Evolutionary conservation across 495 filamentous ascomycete species (phyloP).

Genomic region (Penicillium odoratum): DNA sequence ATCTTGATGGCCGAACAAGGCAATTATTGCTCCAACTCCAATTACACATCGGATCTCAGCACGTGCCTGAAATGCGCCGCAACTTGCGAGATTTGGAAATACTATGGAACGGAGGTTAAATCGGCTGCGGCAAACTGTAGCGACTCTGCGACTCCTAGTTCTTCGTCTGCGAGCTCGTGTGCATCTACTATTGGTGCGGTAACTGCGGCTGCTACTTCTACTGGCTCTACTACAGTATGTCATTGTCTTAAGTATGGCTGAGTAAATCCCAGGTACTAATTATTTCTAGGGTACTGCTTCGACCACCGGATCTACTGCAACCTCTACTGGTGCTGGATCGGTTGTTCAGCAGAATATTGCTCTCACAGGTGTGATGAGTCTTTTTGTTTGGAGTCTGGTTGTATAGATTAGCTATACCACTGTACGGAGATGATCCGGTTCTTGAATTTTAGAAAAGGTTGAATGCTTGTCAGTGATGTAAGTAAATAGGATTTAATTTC

Average conservation of each 20-base stretch:
- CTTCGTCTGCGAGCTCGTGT: slow-evolving; percentile 17
- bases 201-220: not conserved
- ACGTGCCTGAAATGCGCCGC: slow-evolving; percentile 47
- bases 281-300: not conserved
- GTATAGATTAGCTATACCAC: not conserved
- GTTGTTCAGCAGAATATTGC: slow-evolving; percentile 2
- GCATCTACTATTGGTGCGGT: slow-evolving; percentile 12
- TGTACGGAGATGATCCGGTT: not conserved
- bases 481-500: not conserved
- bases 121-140: slow-evolving; percentile 35
- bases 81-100: slow-evolving; percentile 48
- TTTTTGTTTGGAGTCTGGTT: not conserved
- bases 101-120: slow-evolving; percentile 41
- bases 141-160: slow-evolving; percentile 38
- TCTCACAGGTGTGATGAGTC: not conserved
- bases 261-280: not conserved
- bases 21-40: slow-evolving; percentile 40
- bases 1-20: slow-evolving; percentile 35
- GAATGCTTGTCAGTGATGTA: no score
- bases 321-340: slow-evolving; percentile 4
- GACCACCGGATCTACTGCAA: slow-evolving; percentile 5
- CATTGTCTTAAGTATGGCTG: not conserved
- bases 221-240: slow-evolving; percentile 1
- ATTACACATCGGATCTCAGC: slow-evolving; percentile 42
- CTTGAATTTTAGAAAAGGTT: not conserved